Percentiles rank a stretch among this genome's conserved stretches.
Conservation (phyloP, 495 filamentous ascomycete genomes). For the Penicillium robsamsonii region DNA sequence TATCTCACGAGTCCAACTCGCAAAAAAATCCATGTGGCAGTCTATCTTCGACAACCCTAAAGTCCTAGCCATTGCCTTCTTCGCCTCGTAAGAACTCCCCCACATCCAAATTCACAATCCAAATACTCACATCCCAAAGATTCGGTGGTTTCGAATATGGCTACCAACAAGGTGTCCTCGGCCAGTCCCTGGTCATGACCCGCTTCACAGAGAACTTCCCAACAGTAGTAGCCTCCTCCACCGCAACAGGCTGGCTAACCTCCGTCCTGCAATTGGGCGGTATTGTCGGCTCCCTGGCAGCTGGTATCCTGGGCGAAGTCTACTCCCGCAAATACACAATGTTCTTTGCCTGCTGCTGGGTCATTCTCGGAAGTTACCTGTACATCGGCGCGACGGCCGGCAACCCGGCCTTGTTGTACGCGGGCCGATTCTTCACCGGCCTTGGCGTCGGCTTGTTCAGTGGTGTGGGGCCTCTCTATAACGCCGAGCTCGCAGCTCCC, state of each 20-base stretch:
- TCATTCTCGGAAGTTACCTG: conserved; percentile 58
- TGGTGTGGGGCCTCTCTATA: conserved; percentile 63
- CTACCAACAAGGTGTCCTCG: conserved; percentile 47
- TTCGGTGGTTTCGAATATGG: conserved; percentile 49
- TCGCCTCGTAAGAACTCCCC: conserved; percentile 36
- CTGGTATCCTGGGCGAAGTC: conserved; percentile 53
- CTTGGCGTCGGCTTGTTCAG: conserved; percentile 62
- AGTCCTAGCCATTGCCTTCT: conserved; percentile 43
- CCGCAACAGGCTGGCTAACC: conserved; percentile 44
- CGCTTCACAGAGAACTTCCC: conserved; percentile 46
- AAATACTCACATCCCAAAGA: conserved; percentile 13
- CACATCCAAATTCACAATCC: background rate
- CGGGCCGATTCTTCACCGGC: conserved; percentile 66
- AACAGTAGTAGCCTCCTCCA: conserved; percentile 37
- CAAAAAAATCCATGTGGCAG: conserved; percentile 35
- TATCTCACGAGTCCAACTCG: conserved; percentile 21
- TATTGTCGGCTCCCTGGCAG: conserved; percentile 66
- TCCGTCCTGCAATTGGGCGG: conserved; percentile 75
- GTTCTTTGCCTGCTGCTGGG: conserved; percentile 69
- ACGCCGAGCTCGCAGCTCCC: conserved; percentile 71
- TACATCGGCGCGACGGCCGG: conserved; percentile 51
- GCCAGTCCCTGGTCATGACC: conserved; percentile 43
- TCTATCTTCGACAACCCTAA: conserved; percentile 36
- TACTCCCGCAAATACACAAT: conserved; percentile 68
- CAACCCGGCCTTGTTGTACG: conserved; percentile 59